phyloP scores from a whole-genome alignment of 1,284 basidiomycete species.

The Cryptococcus sp. region DNA sequence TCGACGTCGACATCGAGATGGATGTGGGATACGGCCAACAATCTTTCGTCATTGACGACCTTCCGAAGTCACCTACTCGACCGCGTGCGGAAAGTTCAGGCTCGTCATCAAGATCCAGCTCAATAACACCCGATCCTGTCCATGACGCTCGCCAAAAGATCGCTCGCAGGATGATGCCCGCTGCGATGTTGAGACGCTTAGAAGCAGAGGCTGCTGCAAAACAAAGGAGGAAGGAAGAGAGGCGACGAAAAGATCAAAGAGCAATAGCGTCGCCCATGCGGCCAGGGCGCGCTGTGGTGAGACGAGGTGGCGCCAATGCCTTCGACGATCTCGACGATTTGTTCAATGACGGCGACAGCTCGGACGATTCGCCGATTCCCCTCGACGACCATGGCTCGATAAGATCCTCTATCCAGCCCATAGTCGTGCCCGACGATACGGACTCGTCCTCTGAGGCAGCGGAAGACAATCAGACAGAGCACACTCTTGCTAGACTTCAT shows the following conservation, averaged over 20 bases:
- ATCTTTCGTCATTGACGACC: constrained; percentile 14
- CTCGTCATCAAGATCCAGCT: constrained; percentile 5
- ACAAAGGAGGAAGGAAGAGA: constrained; percentile 11
- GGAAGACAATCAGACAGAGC: constrained; percentile 37
- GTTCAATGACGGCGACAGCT: constrained; percentile 15
- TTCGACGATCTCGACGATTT: constrained; percentile 20
- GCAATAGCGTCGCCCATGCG: constrained; percentile 25
- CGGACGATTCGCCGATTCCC: not conserved
- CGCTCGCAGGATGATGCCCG: constrained; percentile 46
- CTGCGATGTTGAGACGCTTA: constrained; percentile 40
- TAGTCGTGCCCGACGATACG: constrained; percentile 23
- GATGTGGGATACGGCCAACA: constrained; percentile 13
- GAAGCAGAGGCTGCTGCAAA: constrained; percentile 27
- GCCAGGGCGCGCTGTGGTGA: constrained; percentile 40
- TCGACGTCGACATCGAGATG: constrained; percentile 10
- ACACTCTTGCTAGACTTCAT: constrained; percentile 38
- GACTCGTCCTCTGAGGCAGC: constrained; percentile 27
- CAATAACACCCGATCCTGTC: not conserved
- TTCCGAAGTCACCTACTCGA: not conserved
- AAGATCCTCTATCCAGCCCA: constrained; percentile 11
- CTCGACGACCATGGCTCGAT: not conserved
- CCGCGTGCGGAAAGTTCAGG: not conserved
- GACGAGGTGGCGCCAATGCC: constrained; percentile 23
- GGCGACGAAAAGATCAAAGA: constrained; percentile 4
- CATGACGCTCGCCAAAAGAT: constrained; percentile 36